These are phyloP conservation scores for Protea cynaroides DNA, from an alignment of 164 flowering plant genomes.

Conservation along the genomic window DNA sequence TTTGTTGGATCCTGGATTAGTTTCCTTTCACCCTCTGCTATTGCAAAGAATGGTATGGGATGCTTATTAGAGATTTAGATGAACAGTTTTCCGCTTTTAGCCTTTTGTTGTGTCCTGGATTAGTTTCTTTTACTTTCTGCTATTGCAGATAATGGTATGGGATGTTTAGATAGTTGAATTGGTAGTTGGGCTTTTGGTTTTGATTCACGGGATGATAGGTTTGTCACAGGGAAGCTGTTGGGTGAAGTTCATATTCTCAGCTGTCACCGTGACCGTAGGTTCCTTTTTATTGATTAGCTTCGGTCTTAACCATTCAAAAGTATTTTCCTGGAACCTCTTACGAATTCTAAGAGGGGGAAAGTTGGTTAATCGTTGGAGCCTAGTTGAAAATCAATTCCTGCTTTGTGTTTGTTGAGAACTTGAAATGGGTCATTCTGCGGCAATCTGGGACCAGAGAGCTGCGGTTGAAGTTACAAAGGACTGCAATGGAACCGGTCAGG, in stretches of 20 bases:
- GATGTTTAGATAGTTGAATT: conserved; percentile 5
- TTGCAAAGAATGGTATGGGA: background rate
- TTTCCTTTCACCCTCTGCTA: background rate
- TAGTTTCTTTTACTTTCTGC: background rate
- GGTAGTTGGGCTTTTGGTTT: conserved; percentile 17
- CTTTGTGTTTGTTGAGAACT: conserved; percentile 5
- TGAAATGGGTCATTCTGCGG: conserved; percentile 77
- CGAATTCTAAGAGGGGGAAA: no score
- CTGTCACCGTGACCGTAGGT: conserved; percentile 6
- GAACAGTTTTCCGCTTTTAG: no score
- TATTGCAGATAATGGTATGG: background rate
- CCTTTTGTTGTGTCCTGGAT: background rate
- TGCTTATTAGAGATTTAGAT: no score
- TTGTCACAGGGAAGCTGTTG: conserved; percentile 24
- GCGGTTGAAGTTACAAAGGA: conserved; percentile 68
- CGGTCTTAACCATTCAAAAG: background rate
- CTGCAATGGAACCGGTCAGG: conserved; percentile 82
- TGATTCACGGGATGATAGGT: conserved; percentile 12
- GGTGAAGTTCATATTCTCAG: conserved; percentile 15
- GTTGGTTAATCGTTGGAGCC: no score
- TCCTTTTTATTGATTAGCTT: background rate
- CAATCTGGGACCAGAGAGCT: conserved; percentile 61
- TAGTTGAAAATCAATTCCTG: background rate
- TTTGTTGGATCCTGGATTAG: background rate
- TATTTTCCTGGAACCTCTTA: no score